phyloP scores from a whole-genome alignment of 2,329 filamentous ascomycete genomes.

The Fusarium oligoseptatum region DNA sequence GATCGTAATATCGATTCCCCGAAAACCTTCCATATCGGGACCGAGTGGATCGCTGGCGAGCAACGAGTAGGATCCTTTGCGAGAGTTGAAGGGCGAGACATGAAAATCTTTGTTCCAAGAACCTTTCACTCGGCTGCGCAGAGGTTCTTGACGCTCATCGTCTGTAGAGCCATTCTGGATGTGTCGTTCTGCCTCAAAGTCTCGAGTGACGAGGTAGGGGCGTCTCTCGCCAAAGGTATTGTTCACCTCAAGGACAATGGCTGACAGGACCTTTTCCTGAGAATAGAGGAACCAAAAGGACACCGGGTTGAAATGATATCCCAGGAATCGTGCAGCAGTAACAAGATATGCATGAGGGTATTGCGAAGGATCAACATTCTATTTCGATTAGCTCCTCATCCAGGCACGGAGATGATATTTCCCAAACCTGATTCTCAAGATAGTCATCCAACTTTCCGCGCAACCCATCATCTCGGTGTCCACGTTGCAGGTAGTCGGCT shows the following conservation, averaged over 20 bases:
- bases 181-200: constrained; percentile 42
- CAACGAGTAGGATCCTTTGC: constrained; percentile 67
- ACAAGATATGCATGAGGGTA: constrained; percentile 79
- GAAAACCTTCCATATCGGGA: constrained; percentile 53
- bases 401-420: not conserved
- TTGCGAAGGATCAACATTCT: constrained; percentile 69
- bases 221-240: constrained; percentile 82
- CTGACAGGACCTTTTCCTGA: constrained; percentile 65
- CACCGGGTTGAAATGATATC: constrained; percentile 80
- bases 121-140: constrained; percentile 56
- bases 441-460: constrained; percentile 73
- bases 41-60: constrained; percentile 61
- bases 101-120: constrained; percentile 80
- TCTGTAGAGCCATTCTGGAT: constrained; percentile 4
- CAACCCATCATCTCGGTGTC: constrained; percentile 64
- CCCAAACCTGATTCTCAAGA: constrained; percentile 67
- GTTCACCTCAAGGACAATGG: constrained; percentile 80
- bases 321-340: constrained; percentile 77
- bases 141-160: not conserved
- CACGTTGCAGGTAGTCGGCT: constrained; percentile 72
- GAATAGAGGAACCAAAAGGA: constrained; percentile 86
- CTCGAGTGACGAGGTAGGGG: constrained; percentile 47
- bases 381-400: constrained; percentile 31
- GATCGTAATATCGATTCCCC: constrained; percentile 70
- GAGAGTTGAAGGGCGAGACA: constrained; percentile 80